Evolutionary conservation across 2,329 filamentous ascomycete species (phyloP).

Genomic region (Pseudogymnoascus sp.): DNA sequence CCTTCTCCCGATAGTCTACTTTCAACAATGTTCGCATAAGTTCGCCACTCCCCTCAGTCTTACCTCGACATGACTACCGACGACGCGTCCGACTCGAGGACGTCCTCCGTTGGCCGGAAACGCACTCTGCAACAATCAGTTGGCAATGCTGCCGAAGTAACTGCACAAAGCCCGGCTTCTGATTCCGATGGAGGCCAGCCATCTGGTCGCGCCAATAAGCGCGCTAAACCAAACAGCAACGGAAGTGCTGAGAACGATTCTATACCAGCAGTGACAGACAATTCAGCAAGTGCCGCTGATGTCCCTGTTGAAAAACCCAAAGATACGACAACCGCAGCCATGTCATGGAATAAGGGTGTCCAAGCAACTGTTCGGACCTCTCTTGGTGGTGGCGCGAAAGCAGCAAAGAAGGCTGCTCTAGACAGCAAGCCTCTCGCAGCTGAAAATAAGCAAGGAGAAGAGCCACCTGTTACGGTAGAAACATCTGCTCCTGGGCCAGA

Average conservation of each 20-base stretch:
- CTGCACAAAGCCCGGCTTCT: neutral
- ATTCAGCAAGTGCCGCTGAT: neutral
- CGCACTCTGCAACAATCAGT: neutral
- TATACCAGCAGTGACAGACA: neutral
- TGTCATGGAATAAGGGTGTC: conserved; percentile 38
- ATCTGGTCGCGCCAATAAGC: neutral
- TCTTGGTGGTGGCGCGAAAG: conserved; percentile 26
- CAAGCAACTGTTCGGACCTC: conserved; percentile 36
- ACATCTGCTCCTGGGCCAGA: neutral
- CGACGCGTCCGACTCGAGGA: conserved; percentile 38
- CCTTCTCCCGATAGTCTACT: neutral
- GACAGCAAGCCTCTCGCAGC: neutral
- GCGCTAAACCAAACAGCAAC: neutral
- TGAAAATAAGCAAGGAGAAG: neutral
- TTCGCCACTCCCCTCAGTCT: neutral
- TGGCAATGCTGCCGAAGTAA: neutral
- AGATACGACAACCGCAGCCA: conserved; percentile 20
- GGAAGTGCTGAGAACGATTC: neutral
- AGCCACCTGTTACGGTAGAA: neutral
- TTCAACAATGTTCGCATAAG: neutral
- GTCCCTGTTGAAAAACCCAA: neutral
- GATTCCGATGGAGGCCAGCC: neutral
- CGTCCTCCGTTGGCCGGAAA: conserved; percentile 33
- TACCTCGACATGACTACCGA: conserved; percentile 21
- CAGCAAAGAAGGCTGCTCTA: conserved; percentile 10